phyloP scores from a whole-genome alignment of 2,329 filamentous ascomycete genomes.

The Ilyonectria destructans region DNA sequence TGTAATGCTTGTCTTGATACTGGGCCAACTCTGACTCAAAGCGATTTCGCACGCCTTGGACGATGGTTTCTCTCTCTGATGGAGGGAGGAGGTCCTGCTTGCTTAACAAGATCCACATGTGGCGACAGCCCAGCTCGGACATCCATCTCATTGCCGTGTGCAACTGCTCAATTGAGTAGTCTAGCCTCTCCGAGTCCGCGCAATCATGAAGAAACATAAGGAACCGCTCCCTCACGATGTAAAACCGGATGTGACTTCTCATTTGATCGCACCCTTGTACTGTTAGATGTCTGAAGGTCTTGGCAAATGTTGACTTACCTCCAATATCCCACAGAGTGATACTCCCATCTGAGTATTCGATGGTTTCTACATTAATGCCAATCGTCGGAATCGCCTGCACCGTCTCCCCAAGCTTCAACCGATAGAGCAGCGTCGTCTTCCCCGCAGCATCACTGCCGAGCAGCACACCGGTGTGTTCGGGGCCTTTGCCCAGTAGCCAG shows the following conservation, averaged over 20 bases:
- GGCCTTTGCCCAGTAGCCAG: constrained; percentile 42
- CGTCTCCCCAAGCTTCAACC: constrained; percentile 91
- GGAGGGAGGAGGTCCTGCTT: constrained; percentile 51
- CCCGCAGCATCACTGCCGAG: constrained; percentile 62
- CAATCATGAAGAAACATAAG: constrained; percentile 52
- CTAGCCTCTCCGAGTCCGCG: constrained; percentile 42
- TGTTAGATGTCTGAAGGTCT: neutral
- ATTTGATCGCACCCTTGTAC: constrained; percentile 50
- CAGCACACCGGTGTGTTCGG: constrained; percentile 41
- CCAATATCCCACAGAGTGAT: constrained; percentile 51
- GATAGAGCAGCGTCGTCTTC: constrained; percentile 85
- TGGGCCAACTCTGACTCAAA: constrained; percentile 38
- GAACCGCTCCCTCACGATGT: constrained; percentile 46
- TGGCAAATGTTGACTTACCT: constrained; percentile 34
- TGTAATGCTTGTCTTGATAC: constrained; percentile 23
- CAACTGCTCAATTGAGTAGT: constrained; percentile 49
- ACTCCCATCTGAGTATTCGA: constrained; percentile 54
- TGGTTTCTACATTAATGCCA: constrained; percentile 93
- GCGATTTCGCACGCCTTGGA: constrained; percentile 24
- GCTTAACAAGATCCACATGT: constrained; percentile 53
- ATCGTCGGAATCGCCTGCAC: constrained; percentile 97
- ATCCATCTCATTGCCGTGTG: constrained; percentile 42
- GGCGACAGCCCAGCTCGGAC: constrained; percentile 34
- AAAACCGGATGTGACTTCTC: constrained; percentile 48
- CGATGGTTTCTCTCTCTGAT: constrained; percentile 34